Base-by-base conservation (phyloP, 257 asterid genomes). In the Misopates orontium region DNA sequence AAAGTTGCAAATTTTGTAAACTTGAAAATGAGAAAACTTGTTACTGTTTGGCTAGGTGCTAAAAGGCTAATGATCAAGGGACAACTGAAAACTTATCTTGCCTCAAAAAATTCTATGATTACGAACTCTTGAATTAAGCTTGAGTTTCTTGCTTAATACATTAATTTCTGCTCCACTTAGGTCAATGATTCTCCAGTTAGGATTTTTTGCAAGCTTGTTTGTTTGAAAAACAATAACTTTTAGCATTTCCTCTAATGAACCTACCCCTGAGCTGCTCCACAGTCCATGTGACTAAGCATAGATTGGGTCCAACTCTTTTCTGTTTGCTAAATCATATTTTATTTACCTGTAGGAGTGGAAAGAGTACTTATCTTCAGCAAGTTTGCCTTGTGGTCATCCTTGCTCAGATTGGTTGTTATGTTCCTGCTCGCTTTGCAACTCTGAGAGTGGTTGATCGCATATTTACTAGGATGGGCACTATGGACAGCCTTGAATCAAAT, bases 351-450 rank as follows among this genome's bases (percentile, higher is more conserved):
- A 93, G 98, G 98, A 93, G 99, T 62, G 99, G 97, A 72, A 93
- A 93, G 84, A 93, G 97, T 73, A 90, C 99, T 62, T 93, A 85
- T 78, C 97, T 90, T 81, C 99, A 93, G 73, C 99, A 90, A 84
- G 77, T 90, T 78, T 90, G 99, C 73, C 73, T 90, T 73, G 75
- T 84, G 19, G 85, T 90, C 85, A 90, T 93, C 82, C 95, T 93
- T 39, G 99, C 99, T 66, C 99, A 93, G 79, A 83, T 87, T 80
- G 99, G 99, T 66, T 93, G 99, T 77, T 93, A 90, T 64, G 84
- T 93, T 66, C 99, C 99, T 59, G 96, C 97, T 56, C 91, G 83
- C 67, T 93, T 85, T 75, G 91, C 97, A 59, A 90, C 95, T 63
- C 56, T 86, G 36, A 80, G 97, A 80, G 92, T 84, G 57, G 93